Percentiles rank a stretch among this genome's conserved stretches.
These are phyloP conservation scores for Selaginella moellendorffii DNA, from an alignment of 75 land plant species.

Conservation along the genomic window DNA sequence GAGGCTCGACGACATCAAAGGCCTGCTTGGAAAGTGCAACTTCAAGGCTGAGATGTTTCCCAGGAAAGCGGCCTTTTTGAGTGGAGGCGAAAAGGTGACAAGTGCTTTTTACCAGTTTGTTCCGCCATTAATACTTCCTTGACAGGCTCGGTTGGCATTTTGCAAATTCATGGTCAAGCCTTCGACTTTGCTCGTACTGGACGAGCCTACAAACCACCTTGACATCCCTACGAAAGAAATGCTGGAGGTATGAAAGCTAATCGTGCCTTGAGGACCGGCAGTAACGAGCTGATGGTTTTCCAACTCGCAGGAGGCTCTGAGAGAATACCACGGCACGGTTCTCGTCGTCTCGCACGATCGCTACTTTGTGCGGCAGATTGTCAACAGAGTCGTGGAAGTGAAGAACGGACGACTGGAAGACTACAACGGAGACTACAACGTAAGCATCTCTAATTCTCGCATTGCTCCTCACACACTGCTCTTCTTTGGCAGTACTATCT, in stretches of 20 bases:
- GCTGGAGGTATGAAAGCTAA: conserved; percentile 62
- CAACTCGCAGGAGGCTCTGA: conserved; percentile 58
- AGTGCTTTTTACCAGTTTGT: neutral
- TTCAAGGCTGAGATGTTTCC: conserved; percentile 91
- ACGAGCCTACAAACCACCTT: conserved; percentile 95
- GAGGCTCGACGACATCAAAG: conserved; percentile 87
- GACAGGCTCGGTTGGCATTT: conserved; percentile 80
- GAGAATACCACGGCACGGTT: conserved; percentile 82
- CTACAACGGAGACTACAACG: conserved; percentile 86
- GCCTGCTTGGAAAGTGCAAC: conserved; percentile 91
- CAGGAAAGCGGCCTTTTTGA: conserved; percentile 72
- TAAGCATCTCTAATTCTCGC: conserved; percentile 19
- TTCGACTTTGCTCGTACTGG: conserved; percentile 77
- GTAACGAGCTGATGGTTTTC: neutral
- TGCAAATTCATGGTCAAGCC: conserved; percentile 98
- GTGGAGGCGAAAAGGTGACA: conserved; percentile 95
- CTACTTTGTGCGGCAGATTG: conserved; percentile 81
- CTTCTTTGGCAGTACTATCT: conserved; percentile 52
- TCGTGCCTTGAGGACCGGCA: neutral
- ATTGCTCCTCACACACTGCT: neutral
- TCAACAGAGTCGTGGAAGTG: conserved; percentile 86
- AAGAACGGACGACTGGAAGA: conserved; percentile 46
- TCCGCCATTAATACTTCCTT: too few species aligned
- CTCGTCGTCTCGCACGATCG: conserved; percentile 91
- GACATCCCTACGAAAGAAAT: conserved; percentile 96